Percentiles rank a stretch among this genome's conserved stretches.
Conservation (phyloP, 768 basidiomycete genomes). For the Lactarius tabidus region DNA sequence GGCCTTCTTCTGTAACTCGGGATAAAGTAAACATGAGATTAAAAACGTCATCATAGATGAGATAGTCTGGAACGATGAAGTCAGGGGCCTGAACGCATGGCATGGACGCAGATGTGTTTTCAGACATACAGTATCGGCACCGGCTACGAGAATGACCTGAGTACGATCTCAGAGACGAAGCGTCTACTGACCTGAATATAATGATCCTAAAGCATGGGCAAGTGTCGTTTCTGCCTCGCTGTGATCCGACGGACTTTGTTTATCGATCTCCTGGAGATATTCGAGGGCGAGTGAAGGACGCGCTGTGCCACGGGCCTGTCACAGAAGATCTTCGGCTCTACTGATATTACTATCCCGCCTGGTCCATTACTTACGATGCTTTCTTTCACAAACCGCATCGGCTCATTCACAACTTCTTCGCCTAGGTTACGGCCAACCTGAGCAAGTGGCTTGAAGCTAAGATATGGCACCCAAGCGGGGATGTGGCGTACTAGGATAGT, state of each 20-base stretch:
- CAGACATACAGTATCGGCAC: background rate
- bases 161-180: background rate
- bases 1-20: conserved; percentile 1
- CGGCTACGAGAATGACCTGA: background rate
- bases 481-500: background rate
- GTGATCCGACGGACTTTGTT: background rate
- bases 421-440: background rate
- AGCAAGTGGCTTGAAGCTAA: conserved; percentile 9
- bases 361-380: conserved; percentile 7
- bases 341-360: too few relatives aligned
- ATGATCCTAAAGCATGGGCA: background rate
- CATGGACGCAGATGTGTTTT: too few relatives aligned
- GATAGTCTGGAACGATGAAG: background rate
- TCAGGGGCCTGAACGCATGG: too few relatives aligned
- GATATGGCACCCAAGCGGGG: conserved; percentile 1
- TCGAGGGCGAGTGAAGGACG: conserved; percentile 13
- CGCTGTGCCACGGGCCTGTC: conserved; percentile 7
- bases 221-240: background rate
- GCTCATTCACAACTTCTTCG: background rate
- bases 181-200: conserved; percentile 10
- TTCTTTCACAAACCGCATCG: conserved; percentile 10
- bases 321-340: background rate
- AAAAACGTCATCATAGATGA: too few relatives aligned
- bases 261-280: conserved; percentile 5
- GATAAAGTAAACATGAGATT: background rate